Conservation (phyloP, 768 basidiomycete genomes). For the Punctularia strigosozonata region DNA sequence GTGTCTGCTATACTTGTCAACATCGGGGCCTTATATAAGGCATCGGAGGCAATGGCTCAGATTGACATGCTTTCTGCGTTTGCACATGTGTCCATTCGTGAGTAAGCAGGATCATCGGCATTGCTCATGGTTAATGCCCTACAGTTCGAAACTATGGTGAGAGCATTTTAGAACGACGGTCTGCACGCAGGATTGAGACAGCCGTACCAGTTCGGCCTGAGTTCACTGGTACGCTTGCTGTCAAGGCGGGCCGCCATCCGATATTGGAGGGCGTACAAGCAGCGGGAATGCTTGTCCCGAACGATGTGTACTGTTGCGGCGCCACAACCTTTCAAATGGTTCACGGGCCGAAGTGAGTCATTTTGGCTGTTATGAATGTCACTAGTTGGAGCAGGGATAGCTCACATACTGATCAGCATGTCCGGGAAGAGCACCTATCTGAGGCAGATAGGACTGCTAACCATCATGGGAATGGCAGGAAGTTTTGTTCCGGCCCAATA, state of each 20-base stretch:
- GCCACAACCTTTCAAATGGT: constrained; percentile 84
- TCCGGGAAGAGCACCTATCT: constrained; percentile 94
- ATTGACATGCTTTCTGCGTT: constrained; percentile 89
- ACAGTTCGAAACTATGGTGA: constrained; percentile 42
- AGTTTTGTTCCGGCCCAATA: constrained; percentile 92
- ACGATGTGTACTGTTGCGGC: constrained; percentile 83
- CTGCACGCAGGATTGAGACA: not conserved
- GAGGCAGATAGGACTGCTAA: constrained; percentile 73
- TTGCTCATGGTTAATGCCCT: constrained; percentile 1
- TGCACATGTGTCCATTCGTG: constrained; percentile 72
- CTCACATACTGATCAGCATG: constrained; percentile 32
- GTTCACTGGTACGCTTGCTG: constrained; percentile 80
- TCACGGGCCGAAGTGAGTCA: constrained; percentile 78
- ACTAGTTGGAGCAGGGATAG: not conserved
- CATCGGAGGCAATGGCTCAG: constrained; percentile 85
- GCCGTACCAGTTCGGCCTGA: constrained; percentile 69
- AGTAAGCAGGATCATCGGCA: constrained; percentile 14
- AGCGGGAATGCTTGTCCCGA: constrained; percentile 64
- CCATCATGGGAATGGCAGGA: constrained; percentile 81
- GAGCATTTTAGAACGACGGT: not conserved
- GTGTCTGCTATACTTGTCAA: constrained; percentile 56
- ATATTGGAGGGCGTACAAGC: constrained; percentile 66
- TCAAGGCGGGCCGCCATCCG: constrained; percentile 85
- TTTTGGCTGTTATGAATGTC: constrained; percentile 1
- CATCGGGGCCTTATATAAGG: constrained; percentile 77